A percentile compares a stretch with the other conserved stretches of the same genome.
Conservation (phyloP, 78 protist species). For the Capsaspora owczarzaki region DNA sequence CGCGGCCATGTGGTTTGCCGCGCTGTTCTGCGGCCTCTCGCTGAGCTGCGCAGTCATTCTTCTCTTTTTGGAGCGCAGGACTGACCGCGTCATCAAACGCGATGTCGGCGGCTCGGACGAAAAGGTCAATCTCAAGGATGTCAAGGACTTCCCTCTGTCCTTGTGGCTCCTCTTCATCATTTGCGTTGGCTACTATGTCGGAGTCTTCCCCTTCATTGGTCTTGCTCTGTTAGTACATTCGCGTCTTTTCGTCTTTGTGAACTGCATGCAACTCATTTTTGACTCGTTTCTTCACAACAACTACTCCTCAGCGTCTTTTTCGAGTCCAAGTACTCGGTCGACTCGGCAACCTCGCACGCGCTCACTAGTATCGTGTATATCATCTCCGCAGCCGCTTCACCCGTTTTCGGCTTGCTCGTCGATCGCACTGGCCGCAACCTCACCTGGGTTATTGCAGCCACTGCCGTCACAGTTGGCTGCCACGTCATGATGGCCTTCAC, state of each 20-base stretch:
- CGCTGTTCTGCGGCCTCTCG: conserved; percentile 43
- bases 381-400: conserved; percentile 4
- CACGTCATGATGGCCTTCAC: background rate
- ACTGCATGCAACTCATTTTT: background rate
- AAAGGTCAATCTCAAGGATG: conserved; percentile 5
- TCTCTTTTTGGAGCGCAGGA: conserved; percentile 6
- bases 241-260: background rate
- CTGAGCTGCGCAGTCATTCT: conserved; percentile 2
- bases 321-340: background rate
- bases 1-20: conserved; percentile 31
- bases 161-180: conserved; percentile 41
- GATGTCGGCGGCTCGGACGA: background rate
- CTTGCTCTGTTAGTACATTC: background rate
- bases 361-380: background rate
- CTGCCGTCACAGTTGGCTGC: background rate
- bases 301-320: background rate
- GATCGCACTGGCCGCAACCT: background rate
- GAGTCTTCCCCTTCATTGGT: conserved; percentile 36
- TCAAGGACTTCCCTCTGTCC: conserved; percentile 28
- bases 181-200: conserved; percentile 46
- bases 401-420: conserved; percentile 1
- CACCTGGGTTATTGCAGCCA: background rate
- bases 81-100: background rate
- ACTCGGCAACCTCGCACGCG: background rate
- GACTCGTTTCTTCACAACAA: background rate